phyloP scores from a whole-genome alignment of 1,284 basidiomycete species.

The Wolfiporia cocos region DNA sequence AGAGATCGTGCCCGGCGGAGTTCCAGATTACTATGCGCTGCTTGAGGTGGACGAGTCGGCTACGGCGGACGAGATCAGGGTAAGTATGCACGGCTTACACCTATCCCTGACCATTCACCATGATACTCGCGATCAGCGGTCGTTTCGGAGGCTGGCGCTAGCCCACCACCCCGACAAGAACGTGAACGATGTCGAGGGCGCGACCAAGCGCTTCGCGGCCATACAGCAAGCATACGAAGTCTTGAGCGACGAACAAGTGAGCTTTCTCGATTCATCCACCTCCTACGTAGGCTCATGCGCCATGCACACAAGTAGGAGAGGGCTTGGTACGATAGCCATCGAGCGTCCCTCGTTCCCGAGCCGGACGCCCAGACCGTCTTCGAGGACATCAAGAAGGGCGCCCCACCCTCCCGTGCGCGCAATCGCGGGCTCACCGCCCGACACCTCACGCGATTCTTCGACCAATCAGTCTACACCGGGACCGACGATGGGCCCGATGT shows the following conservation, averaged over 20 bases:
- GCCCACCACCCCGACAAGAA: constrained; percentile 92
- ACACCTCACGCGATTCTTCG: constrained; percentile 85
- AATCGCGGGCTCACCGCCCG: constrained; percentile 77
- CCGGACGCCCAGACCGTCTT: constrained; percentile 81
- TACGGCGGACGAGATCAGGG: constrained; percentile 86
- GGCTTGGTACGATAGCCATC: constrained; percentile 98
- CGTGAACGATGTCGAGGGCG: constrained; percentile 73
- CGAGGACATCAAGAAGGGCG: constrained; percentile 77
- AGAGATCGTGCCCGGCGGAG: constrained; percentile 23
- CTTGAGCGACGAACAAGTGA: constrained; percentile 87
- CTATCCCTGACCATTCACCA: background rate
- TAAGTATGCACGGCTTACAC: constrained; percentile 17
- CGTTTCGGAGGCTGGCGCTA: constrained; percentile 80
- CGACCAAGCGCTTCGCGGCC: constrained; percentile 84
- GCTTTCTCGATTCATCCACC: constrained; percentile 14
- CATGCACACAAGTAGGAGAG: constrained; percentile 67
- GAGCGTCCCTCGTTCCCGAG: constrained; percentile 78
- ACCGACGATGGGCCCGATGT: constrained; percentile 73
- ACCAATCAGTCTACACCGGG: constrained; percentile 66
- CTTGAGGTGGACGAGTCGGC: constrained; percentile 78
- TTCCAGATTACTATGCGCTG: constrained; percentile 75
- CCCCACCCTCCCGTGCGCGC: constrained; percentile 58
- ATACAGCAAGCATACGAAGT: constrained; percentile 96
- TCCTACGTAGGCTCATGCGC: constrained; percentile 7
- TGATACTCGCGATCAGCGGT: constrained; percentile 42